Evolutionary conservation across 352 stramenopile genomes (phyloP).

Genomic region (Plasmopara muralis): DNA sequence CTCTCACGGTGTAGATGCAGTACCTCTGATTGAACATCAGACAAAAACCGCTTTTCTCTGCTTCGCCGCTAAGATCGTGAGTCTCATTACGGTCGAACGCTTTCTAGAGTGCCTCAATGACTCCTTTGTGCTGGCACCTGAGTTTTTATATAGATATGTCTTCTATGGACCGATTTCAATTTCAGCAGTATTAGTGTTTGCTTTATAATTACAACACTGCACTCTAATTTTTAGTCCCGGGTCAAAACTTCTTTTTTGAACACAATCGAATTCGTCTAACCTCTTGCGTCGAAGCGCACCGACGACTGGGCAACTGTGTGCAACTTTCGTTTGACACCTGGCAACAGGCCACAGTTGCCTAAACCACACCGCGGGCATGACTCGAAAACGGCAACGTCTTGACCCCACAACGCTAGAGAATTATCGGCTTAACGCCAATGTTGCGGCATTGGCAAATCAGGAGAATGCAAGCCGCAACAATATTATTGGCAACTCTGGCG

Average conservation of each 20-base stretch:
- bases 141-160: too few relatives aligned
- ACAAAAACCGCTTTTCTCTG: too few relatives aligned
- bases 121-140: too few relatives aligned
- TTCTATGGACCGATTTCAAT: too few relatives aligned
- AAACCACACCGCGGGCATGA: slow-evolving; percentile 5
- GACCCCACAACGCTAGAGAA: not conserved
- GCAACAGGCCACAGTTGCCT: not conserved
- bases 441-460: not conserved
- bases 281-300: slow-evolving; percentile 5
- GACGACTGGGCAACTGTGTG: slow-evolving; percentile 1
- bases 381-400: slow-evolving; percentile 14
- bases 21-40: too few relatives aligned
- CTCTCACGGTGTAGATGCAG: too few relatives aligned
- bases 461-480: not conserved
- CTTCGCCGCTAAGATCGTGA: too few relatives aligned
- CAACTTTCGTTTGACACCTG: not conserved
- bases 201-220: too few relatives aligned
- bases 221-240: too few relatives aligned
- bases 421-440: not conserved
- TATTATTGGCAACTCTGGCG: not conserved
- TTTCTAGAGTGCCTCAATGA: too few relatives aligned
- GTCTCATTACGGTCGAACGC: too few relatives aligned
- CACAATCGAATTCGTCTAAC: slow-evolving; percentile 14
- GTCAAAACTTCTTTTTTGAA: slow-evolving; percentile 7
- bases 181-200: too few relatives aligned